Conservation (phyloP, 805 yeast genomes). For the Candida xyloterini region DNA sequence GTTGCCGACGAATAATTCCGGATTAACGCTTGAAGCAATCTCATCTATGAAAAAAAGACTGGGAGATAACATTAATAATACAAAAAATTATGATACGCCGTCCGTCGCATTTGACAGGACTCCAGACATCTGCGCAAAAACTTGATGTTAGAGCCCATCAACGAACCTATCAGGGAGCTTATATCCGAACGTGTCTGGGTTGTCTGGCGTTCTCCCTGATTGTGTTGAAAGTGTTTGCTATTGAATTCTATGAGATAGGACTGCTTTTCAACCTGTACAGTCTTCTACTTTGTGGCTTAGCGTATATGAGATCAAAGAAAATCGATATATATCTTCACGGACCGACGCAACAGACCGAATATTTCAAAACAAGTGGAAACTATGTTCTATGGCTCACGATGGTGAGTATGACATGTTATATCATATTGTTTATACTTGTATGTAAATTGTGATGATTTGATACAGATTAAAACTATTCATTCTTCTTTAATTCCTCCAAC, state of each 20-base stretch:
- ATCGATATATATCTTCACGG: slow-evolving; percentile 32
- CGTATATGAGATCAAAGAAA: slow-evolving; percentile 33
- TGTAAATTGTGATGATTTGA: slow-evolving; percentile 36
- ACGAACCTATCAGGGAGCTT: slow-evolving; percentile 83
- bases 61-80: not conserved
- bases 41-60: slow-evolving; percentile 1
- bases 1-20: not conserved
- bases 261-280: slow-evolving; percentile 65
- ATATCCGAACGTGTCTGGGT: slow-evolving; percentile 68
- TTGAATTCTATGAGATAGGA: slow-evolving; percentile 65
- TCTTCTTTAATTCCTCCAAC: slow-evolving; percentile 87
- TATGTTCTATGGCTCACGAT: slow-evolving; percentile 50
- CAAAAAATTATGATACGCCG: slow-evolving; percentile 18
- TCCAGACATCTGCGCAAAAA: slow-evolving; percentile 39
- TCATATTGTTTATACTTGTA: slow-evolving; percentile 50
- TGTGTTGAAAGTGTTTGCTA: slow-evolving; percentile 60
- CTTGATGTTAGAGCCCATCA: slow-evolving; percentile 67
- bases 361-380: slow-evolving; percentile 61
- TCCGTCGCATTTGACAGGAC: slow-evolving; percentile 34
- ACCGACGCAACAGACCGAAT: slow-evolving; percentile 21
- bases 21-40: not conserved
- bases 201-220: slow-evolving; percentile 62
- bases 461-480: slow-evolving; percentile 33
- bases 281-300: slow-evolving; percentile 38
- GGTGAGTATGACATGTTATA: slow-evolving; percentile 50